Conservation (phyloP, 163 green algal genomes). For the Volvox carteri region DNA sequence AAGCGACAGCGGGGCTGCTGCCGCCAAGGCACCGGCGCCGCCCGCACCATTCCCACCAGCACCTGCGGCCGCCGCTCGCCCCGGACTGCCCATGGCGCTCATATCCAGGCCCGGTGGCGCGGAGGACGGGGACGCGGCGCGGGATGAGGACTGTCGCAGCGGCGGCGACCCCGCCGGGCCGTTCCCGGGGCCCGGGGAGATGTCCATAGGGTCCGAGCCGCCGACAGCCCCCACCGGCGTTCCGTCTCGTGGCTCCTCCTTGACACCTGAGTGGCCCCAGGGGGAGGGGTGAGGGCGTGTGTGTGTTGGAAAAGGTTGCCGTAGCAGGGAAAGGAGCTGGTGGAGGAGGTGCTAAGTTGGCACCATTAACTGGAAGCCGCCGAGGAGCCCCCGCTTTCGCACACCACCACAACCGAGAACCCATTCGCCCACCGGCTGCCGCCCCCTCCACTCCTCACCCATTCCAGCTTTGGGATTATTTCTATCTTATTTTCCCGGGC, state of each 20-base stretch:
- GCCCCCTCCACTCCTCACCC: too few relatives aligned
- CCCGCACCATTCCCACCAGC: background rate
- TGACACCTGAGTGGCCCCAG: constrained; percentile 5
- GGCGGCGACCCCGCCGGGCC: background rate
- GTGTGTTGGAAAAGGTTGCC: background rate
- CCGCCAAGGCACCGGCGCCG: constrained; percentile 33
- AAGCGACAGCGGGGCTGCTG: background rate
- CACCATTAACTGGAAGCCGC: too few relatives aligned
- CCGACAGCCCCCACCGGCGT: background rate
- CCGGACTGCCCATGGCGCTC: background rate
- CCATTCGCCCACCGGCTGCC: too few relatives aligned
- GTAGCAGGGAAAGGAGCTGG: too few relatives aligned
- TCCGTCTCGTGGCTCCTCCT: constrained; percentile 36
- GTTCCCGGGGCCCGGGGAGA: background rate
- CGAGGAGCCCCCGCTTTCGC: too few relatives aligned
- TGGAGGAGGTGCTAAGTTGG: too few relatives aligned
- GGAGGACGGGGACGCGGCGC: constrained; percentile 5
- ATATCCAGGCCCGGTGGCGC: background rate
- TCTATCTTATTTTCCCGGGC: too few relatives aligned
- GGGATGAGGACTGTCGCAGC: background rate
- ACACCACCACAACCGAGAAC: too few relatives aligned
- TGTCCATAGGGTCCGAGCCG: constrained; percentile 5
- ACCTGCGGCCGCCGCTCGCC: constrained; percentile 25
- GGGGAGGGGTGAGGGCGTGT: background rate
- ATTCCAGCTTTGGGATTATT: too few relatives aligned